Percentiles rank a stretch among this genome's conserved stretches.
Evolutionary conservation across 805 yeast genomes (phyloP).

Genomic region (Jamesozyma piceae): DNA sequence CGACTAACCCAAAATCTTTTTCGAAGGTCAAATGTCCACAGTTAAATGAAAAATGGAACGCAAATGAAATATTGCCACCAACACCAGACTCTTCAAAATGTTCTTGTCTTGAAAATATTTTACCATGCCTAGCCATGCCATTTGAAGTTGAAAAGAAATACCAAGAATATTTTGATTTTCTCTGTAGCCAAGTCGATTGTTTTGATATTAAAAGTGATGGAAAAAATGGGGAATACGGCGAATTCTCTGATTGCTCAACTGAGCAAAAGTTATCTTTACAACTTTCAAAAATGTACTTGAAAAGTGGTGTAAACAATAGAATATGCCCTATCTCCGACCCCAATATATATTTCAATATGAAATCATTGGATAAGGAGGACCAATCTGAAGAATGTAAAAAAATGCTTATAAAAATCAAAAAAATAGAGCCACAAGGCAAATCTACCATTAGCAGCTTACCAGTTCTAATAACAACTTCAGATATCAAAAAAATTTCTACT

Average conservation of each 20-base stretch:
- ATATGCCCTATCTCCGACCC: constrained; percentile 23
- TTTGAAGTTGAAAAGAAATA: constrained; percentile 41
- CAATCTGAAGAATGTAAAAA: background rate
- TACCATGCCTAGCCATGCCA: constrained; percentile 47
- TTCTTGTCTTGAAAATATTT: constrained; percentile 46
- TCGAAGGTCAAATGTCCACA: constrained; percentile 12
- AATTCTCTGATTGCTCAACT: constrained; percentile 55
- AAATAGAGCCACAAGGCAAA: background rate
- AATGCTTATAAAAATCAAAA: background rate
- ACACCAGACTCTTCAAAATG: constrained; percentile 56
- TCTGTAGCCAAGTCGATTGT: constrained; percentile 54
- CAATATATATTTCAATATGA: constrained; percentile 18
- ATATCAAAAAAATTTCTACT: background rate
- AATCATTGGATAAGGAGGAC: background rate
- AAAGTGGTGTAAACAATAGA: constrained; percentile 31
- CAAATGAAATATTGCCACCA: constrained; percentile 53
- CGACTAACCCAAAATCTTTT: too few species aligned
- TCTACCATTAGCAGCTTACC: background rate
- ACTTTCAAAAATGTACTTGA: constrained; percentile 51
- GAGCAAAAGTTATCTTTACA: constrained; percentile 55
- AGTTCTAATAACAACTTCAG: background rate
- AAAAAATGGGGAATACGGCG: constrained; percentile 51
- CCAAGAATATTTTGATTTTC: constrained; percentile 44
- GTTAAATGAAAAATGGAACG: constrained; percentile 42
- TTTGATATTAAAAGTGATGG: constrained; percentile 53